A percentile compares a stretch with the other conserved stretches of the same genome.
phyloP scores from a whole-genome alignment of 2,329 filamentous ascomycete genomes.

The Aureobasidium leucospermi region DNA sequence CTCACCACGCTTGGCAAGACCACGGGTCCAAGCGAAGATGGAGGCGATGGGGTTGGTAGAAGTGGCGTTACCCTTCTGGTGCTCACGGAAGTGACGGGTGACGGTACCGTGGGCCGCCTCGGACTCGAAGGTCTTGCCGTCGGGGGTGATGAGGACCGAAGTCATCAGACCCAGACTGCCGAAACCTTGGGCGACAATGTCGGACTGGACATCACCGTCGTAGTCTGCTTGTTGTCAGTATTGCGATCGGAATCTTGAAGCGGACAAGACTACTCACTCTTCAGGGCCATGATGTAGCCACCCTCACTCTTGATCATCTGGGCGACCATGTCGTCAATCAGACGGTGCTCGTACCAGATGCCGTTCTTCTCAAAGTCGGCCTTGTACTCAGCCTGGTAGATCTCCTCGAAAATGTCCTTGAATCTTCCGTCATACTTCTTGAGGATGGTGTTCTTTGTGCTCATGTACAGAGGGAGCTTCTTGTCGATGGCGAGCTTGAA shows the following conservation, averaged over 20 bases:
- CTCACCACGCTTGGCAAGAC: slow-evolving; percentile 84
- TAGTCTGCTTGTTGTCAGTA: slow-evolving; percentile 59
- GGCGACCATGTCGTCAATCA: slow-evolving; percentile 99
- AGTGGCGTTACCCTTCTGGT: slow-evolving; percentile 96
- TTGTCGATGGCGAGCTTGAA: slow-evolving; percentile 93
- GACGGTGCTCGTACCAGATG: slow-evolving; percentile 98
- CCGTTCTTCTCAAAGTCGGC: slow-evolving; percentile 80
- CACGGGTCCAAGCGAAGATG: slow-evolving; percentile 98
- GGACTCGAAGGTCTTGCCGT: slow-evolving; percentile 94
- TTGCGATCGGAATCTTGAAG: not conserved
- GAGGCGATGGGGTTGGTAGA: slow-evolving; percentile 98
- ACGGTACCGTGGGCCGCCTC: slow-evolving; percentile 98
- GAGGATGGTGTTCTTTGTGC: slow-evolving; percentile 99
- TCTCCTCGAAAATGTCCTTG: slow-evolving; percentile 99
- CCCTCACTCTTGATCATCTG: slow-evolving; percentile 99
- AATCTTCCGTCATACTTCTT: slow-evolving; percentile 98
- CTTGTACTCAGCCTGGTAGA: slow-evolving; percentile 85
- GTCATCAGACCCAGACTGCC: slow-evolving; percentile 98
- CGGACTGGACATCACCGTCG: slow-evolving; percentile 97
- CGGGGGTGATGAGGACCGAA: slow-evolving; percentile 90
- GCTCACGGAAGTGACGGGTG: slow-evolving; percentile 95
- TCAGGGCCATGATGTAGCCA: slow-evolving; percentile 94
- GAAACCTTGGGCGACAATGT: slow-evolving; percentile 96
- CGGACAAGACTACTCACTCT: slow-evolving; percentile 58
- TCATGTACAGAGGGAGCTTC: slow-evolving; percentile 94